phyloP scores from a whole-genome alignment of 2,329 filamentous ascomycete genomes.

The Aspergillus floridensis region DNA sequence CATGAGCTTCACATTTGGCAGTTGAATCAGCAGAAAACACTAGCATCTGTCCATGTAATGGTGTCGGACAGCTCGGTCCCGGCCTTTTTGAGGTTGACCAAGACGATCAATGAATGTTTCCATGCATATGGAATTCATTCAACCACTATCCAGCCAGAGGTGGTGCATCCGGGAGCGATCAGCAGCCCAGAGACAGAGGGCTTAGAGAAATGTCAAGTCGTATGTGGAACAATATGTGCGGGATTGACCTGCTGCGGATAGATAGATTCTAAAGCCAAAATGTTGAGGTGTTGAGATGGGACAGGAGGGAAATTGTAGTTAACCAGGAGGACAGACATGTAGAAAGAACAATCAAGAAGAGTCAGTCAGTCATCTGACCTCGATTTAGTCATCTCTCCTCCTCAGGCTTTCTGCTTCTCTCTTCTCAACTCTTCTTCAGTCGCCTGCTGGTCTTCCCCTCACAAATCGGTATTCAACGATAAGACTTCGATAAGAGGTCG shows the following conservation, averaged over 20 bases:
- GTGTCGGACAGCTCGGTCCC: constrained; percentile 57
- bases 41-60: constrained; percentile 68
- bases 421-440: neutral
- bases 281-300: neutral
- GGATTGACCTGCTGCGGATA: constrained; percentile 53
- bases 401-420: neutral
- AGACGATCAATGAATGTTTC: constrained; percentile 65
- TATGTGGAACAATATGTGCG: constrained; percentile 53
- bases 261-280: neutral
- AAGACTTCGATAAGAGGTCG: no score
- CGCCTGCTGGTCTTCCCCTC: no score
- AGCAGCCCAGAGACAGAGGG: constrained; percentile 14
- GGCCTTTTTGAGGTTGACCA: constrained; percentile 60
- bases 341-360: neutral
- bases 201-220: constrained; percentile 50
- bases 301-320: neutral
- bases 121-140: constrained; percentile 73
- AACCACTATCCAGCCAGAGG: constrained; percentile 67
- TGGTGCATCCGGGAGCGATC: constrained; percentile 25
- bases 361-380: neutral
- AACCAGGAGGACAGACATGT: neutral
- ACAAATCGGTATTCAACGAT: no score
- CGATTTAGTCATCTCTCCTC: neutral
- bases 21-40: constrained; percentile 65
- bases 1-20: constrained; percentile 75